Evolutionary conservation across 192 early-diverging fungal species (phyloP).

Genomic region (Entomortierella chlamydospora): DNA sequence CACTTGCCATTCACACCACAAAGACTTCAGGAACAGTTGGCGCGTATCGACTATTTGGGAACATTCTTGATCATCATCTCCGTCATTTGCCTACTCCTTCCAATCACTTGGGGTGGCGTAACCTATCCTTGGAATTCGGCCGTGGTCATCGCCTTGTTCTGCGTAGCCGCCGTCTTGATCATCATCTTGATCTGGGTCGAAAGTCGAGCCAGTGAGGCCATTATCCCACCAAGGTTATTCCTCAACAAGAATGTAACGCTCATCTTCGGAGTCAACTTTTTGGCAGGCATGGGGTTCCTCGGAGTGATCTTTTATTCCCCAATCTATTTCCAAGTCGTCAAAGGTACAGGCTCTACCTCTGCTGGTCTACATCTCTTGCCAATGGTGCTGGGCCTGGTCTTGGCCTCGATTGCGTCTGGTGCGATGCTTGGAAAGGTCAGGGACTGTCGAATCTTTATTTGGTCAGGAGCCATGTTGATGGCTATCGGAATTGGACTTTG

Average conservation of each 20-base stretch:
- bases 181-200: constrained; percentile 67
- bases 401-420: constrained; percentile 74
- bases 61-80: constrained; percentile 58
- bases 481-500: constrained; percentile 72
- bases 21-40: constrained; percentile 65
- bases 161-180: constrained; percentile 60
- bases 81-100: constrained; percentile 72
- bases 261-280: constrained; percentile 70
- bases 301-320: constrained; percentile 81
- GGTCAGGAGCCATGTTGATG: constrained; percentile 70
- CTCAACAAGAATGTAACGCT: constrained; percentile 69
- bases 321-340: constrained; percentile 84
- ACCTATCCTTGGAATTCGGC: constrained; percentile 75
- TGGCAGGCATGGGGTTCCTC: constrained; percentile 71
- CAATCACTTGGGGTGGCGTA: constrained; percentile 77
- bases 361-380: constrained; percentile 81
- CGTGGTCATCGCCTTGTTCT: constrained; percentile 66
- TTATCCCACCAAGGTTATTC: constrained; percentile 73
- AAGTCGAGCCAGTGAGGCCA: constrained; percentile 77
- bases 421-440: constrained; percentile 67
- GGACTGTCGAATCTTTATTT: constrained; percentile 71
- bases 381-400: constrained; percentile 78
- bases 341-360: constrained; percentile 74
- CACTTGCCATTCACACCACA: constrained; percentile 67
- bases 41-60: constrained; percentile 78